Evolutionary conservation across 805 yeast genomes (phyloP), one percentile per base, ranked within the genome.

Genomic region (Tetrapisispora taiwanensis): DNA sequence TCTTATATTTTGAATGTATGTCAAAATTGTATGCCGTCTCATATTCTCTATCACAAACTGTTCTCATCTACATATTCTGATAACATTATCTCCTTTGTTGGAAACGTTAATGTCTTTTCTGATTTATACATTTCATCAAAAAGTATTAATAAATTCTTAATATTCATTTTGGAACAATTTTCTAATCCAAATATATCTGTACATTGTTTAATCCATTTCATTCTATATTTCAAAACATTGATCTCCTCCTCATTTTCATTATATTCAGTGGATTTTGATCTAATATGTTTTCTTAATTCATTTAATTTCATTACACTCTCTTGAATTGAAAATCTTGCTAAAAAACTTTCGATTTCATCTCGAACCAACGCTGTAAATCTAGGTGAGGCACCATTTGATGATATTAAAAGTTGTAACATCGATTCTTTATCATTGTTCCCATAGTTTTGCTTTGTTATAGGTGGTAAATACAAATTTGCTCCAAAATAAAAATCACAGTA

Each of bases 401-500:
- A 53, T 12, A 62, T 54, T 51, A 62, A 42, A 14, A 59, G 27
- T 37, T 55, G 58, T 33, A 55, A 30, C 9, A 45, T 20, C 19
- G 45, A 31, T 10, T 46, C 41, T 14, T 43, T 44, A 5, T 35
- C 47, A 1, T 12, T 7, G 3, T 8, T 24, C 13, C 33, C 47
- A 1, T 12, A 3, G 3, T 8, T 24, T 9, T 9, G 2, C 14
- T 17, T 3, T 15, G 17, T n/a, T 12, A 50, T 15, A 4, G 44
- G 42, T 12, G 45, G 40, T 4, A 39, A n/a, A 13, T 27, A 17
- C 10, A 56, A 43, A 37, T 62, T 59, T 19, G 66, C 62, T 7
- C 68, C 68, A 45, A 63, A 63, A 42, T 58, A 62, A 19, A 60
- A 56, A 43, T 61, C 64, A 47, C 68, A 63, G 15, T 61, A 40